These are phyloP conservation scores for Sporobolomyces phaffii DNA, from an alignment of 768 basidiomycete species.

Conservation along the genomic window DNA sequence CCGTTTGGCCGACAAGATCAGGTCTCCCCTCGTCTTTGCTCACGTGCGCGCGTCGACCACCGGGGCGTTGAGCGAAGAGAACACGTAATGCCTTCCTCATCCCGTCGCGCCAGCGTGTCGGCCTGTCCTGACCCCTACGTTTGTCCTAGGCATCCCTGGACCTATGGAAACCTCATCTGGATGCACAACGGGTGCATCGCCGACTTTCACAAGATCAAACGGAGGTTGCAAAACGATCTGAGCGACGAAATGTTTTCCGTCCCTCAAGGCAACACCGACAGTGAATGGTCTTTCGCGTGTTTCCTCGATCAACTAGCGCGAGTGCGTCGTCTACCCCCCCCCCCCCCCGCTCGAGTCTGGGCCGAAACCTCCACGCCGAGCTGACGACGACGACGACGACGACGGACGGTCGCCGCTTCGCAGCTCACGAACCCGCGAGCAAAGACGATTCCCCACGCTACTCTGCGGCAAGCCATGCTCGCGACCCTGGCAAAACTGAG, in stretches of 20 bases:
- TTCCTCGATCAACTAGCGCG: conserved; percentile 55
- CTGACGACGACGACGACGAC: no score
- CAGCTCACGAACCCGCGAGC: conserved; percentile 78
- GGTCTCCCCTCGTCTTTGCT: conserved; percentile 84
- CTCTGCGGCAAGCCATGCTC: conserved; percentile 76
- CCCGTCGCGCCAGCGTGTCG: background rate
- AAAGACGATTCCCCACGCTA: conserved; percentile 62
- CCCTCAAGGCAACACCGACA: conserved; percentile 93
- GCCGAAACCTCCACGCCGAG: no score
- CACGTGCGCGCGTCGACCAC: conserved; percentile 53
- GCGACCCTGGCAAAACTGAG: conserved; percentile 79
- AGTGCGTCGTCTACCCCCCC: conserved; percentile 8
- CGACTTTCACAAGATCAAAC: conserved; percentile 72
- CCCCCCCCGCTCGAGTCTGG: no score
- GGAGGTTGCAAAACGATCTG: conserved; percentile 66
- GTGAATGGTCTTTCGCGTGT: conserved; percentile 93
- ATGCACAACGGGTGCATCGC: conserved; percentile 66
- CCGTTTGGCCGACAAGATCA: conserved; percentile 94
- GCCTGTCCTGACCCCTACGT: no score
- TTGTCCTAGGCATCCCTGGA: conserved; percentile 81
- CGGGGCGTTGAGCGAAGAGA: conserved; percentile 82
- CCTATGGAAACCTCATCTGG: conserved; percentile 86
- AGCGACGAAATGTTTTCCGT: conserved; percentile 77
- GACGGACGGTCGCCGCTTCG: no score
- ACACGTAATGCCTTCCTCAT: conserved; percentile 52